Conservation (phyloP, 1,284 basidiomycete species). For the Irpex sp. region DNA sequence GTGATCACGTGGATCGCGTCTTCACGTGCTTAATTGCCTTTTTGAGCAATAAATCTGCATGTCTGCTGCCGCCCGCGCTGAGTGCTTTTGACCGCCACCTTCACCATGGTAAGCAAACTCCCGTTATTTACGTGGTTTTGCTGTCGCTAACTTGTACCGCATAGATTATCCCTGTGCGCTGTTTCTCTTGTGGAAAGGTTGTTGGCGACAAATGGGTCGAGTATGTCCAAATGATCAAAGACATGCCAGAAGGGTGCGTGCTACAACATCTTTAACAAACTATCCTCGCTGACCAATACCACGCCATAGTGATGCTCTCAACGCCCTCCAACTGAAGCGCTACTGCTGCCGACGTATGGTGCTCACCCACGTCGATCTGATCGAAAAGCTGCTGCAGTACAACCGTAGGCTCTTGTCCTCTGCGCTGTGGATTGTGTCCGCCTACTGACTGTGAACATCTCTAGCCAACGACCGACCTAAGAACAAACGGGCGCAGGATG, state of each 20-base stretch:
- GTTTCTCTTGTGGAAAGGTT: conserved; percentile 93
- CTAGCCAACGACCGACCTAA: conserved; percentile 7
- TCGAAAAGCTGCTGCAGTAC: conserved; percentile 94
- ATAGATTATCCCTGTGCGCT: conserved; percentile 83
- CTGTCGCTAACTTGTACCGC: too few relatives aligned
- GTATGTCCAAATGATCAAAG: conserved; percentile 75
- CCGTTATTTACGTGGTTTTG: too few relatives aligned
- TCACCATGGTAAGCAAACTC: conserved; percentile 16
- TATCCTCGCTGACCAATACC: background rate
- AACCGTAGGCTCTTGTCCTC: conserved; percentile 70
- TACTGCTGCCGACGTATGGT: conserved; percentile 99
- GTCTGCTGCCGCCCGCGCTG: background rate
- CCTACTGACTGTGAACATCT: background rate
- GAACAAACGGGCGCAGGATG: background rate
- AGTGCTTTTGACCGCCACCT: conserved; percentile 5
- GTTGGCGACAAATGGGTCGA: conserved; percentile 91
- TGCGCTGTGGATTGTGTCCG: background rate
- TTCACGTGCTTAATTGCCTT: conserved; percentile 9
- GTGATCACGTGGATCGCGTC: conserved; percentile 11
- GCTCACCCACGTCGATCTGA: conserved; percentile 94
- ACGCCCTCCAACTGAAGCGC: conserved; percentile 86
- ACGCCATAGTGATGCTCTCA: conserved; percentile 91
- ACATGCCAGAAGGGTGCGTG: conserved; percentile 84
- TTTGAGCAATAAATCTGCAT: conserved; percentile 1
- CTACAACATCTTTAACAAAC: background rate